Percentiles rank a stretch among this genome's conserved stretches.
These are phyloP conservation scores for Plantago elongata DNA, from an alignment of 257 asterid species.

Conservation along the genomic window DNA sequence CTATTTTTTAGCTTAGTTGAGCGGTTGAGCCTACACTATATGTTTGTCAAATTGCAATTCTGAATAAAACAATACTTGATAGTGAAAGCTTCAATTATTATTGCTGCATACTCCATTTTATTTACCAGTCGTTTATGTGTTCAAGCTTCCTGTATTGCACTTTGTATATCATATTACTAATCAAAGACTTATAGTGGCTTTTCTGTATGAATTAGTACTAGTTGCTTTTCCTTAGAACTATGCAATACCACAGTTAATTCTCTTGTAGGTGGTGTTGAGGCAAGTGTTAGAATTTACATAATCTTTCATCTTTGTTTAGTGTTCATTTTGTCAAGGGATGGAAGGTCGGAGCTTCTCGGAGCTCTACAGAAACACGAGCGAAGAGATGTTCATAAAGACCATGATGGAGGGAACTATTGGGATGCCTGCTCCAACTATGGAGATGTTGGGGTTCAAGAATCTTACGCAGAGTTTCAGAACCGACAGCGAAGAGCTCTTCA, in stretches of 20 bases:
- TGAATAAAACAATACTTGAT: conserved; percentile 24
- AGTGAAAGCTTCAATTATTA: conserved; percentile 37
- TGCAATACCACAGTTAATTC: not conserved
- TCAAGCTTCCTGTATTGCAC: conserved; percentile 22
- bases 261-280: not conserved
- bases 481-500: conserved; percentile 80
- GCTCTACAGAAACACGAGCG: conserved; percentile 64
- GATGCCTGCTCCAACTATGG: conserved; percentile 77
- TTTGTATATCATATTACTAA: not conserved
- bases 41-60: conserved; percentile 1
- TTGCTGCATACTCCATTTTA: too few relatives aligned
- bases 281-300: too few relatives aligned
- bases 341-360: conserved; percentile 71
- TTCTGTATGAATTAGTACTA: not conserved
- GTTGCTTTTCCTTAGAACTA: not conserved
- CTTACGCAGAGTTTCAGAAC: conserved; percentile 50
- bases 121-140: conserved; percentile 13
- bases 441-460: conserved; percentile 80
- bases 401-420: conserved; percentile 79
- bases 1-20: conserved; percentile 10
- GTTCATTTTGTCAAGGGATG: conserved; percentile 29
- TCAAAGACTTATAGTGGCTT: too few relatives aligned
- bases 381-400: conserved; percentile 65
- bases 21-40: conserved; percentile 15
- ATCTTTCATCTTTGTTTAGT: not conserved